These are phyloP conservation scores for Cantharellus anzutake DNA, from an alignment of 768 basidiomycete species.

Conservation along the genomic window DNA sequence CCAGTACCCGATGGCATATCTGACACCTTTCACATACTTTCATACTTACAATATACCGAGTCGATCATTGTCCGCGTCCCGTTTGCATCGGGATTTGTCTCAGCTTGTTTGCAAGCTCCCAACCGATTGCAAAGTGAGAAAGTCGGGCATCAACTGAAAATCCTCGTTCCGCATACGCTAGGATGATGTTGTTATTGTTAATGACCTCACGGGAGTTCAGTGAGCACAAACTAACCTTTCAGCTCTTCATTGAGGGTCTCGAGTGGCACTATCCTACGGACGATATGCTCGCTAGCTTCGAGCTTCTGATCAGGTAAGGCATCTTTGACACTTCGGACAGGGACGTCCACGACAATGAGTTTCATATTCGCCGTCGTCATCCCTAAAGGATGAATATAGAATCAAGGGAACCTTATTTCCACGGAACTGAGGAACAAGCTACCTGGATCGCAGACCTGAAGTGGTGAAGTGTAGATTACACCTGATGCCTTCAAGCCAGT, in stretches of 20 bases:
- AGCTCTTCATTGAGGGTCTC: constrained; percentile 17
- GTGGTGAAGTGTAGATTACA: constrained; percentile 41
- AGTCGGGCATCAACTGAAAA: constrained; percentile 21
- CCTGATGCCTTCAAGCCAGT: constrained; percentile 62
- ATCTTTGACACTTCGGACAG: constrained; percentile 25
- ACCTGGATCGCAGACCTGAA: constrained; percentile 60
- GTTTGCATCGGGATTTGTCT: neutral
- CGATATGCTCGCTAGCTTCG: constrained; percentile 30
- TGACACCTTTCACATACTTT: no score
- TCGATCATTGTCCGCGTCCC: no score
- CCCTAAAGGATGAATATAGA: constrained; percentile 24
- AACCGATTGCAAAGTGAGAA: constrained; percentile 19
- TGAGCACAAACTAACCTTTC: constrained; percentile 14
- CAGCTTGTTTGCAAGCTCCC: constrained; percentile 8
- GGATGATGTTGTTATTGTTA: neutral
- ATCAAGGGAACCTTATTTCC: neutral
- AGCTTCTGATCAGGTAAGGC: constrained; percentile 44
- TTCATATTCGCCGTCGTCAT: constrained; percentile 94
- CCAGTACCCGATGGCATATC: no score
- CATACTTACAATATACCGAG: no score
- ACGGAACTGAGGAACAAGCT: neutral
- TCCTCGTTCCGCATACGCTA: constrained; percentile 20
- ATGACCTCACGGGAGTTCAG: neutral
- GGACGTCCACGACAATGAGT: constrained; percentile 52
- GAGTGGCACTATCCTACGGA: constrained; percentile 19